phyloP scores from a whole-genome alignment of 306 rosid species.

The Clitoria ternatea region DNA sequence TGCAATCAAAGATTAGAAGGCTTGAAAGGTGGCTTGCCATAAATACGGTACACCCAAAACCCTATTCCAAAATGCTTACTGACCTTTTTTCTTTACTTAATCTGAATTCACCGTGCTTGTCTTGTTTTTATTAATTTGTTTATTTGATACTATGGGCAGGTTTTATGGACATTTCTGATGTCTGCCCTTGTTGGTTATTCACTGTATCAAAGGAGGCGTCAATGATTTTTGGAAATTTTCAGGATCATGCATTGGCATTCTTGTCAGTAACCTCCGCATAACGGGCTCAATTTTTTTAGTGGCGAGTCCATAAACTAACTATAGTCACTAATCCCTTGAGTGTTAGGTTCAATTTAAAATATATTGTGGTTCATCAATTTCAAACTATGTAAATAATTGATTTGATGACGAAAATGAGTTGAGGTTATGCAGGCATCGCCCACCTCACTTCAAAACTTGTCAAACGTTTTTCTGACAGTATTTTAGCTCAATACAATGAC shows the following conservation, averaged over 20 bases:
- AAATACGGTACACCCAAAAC: slow-evolving; percentile 61
- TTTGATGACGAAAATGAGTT: not conserved
- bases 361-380: slow-evolving; percentile 7
- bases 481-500: not conserved
- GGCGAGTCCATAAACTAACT: slow-evolving; percentile 30
- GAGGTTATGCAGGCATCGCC: not conserved
- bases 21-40: slow-evolving; percentile 94
- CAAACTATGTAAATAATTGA: slow-evolving; percentile 17
- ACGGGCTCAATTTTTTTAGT: slow-evolving; percentile 18
- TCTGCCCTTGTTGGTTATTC: slow-evolving; percentile 97
- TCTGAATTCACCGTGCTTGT: not conserved
- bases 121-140: not conserved
- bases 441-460: not conserved
- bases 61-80: not conserved
- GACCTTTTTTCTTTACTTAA: not conserved
- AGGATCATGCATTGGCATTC: slow-evolving; percentile 12
- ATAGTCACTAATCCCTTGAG: slow-evolving; percentile 23
- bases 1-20: slow-evolving; percentile 91
- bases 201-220: slow-evolving; percentile 81
- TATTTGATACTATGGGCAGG: slow-evolving; percentile 44
- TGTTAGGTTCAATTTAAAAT: slow-evolving; percentile 6
- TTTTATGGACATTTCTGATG: slow-evolving; percentile 92
- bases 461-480: not conserved
- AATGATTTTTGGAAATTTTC: slow-evolving; percentile 1
- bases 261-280: slow-evolving; percentile 4